Evolutionary conservation across 1,139 yeast genomes (phyloP).

Genomic region (Sugiyamaella sp.): DNA sequence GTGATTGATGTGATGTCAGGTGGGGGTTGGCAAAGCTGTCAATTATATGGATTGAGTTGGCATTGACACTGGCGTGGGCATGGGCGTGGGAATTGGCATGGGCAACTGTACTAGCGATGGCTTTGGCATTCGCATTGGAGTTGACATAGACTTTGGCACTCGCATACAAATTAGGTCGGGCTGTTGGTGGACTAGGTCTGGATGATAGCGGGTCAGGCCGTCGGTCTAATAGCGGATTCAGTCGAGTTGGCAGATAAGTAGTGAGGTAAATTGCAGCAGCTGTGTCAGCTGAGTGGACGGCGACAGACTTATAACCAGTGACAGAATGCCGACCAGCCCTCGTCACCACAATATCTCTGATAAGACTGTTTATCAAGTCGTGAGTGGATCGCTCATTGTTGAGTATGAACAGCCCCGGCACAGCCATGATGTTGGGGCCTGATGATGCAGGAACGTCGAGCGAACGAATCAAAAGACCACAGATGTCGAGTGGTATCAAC

Average conservation of each 20-base stretch:
- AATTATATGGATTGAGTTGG: conserved; percentile 16
- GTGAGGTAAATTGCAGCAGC: too few species aligned
- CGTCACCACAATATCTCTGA: background rate
- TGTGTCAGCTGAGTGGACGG: too few species aligned
- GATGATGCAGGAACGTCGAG: background rate
- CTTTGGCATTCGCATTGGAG: background rate
- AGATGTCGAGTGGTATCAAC: background rate
- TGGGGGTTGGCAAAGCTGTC: conserved; percentile 19
- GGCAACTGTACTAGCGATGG: too few species aligned
- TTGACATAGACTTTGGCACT: background rate
- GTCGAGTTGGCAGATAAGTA: too few species aligned
- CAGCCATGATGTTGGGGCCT: background rate
- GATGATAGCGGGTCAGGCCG: too few species aligned
- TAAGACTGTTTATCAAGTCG: background rate
- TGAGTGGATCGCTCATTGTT: conserved; percentile 12
- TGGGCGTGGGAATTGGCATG: too few species aligned
- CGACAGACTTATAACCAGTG: conserved; percentile 9
- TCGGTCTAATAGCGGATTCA: too few species aligned
- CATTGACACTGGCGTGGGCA: too few species aligned
- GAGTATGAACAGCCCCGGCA: conserved; percentile 10
- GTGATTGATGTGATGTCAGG: conserved; percentile 7
- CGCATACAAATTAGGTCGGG: too few species aligned
- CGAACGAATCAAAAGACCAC: background rate
- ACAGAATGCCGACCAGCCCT: background rate
- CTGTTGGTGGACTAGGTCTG: too few species aligned